A percentile compares a stretch with the other conserved stretches of the same genome.
Evolutionary conservation across 345 rosid genomes (phyloP).

Genomic region (Cardamine resedifolia): DNA sequence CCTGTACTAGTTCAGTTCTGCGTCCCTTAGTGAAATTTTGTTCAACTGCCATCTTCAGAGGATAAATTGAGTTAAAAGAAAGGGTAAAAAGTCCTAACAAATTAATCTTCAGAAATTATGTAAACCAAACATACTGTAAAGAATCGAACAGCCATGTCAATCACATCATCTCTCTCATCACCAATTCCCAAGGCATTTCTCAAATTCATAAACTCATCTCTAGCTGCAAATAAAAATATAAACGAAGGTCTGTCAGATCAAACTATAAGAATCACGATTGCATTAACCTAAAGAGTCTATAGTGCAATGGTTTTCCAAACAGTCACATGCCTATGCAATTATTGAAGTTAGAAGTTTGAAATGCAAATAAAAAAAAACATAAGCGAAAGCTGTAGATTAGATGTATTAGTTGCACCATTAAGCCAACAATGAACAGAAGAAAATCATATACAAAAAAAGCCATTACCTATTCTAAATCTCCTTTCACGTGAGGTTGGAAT

Average conservation of each 20-base stretch:
- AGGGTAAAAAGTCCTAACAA: not conserved
- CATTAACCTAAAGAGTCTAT: not conserved
- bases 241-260: slow-evolving; percentile 21
- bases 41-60: slow-evolving; percentile 69
- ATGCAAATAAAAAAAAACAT: slow-evolving; percentile 7
- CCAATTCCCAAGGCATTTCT: slow-evolving; percentile 63
- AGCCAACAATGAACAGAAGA: slow-evolving; percentile 7
- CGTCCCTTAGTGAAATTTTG: slow-evolving; percentile 81
- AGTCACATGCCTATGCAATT: not conserved
- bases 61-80: slow-evolving; percentile 17
- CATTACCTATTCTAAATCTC: slow-evolving; percentile 50
- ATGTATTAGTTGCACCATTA: not conserved
- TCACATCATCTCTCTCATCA: slow-evolving; percentile 56
- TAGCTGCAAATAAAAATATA: slow-evolving; percentile 46
- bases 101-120: not conserved
- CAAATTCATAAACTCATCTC: slow-evolving; percentile 53
- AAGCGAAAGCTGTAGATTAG: not conserved
- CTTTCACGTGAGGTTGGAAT: slow-evolving; percentile 53
- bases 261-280: not conserved
- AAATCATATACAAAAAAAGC: not conserved
- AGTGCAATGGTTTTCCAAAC: not conserved
- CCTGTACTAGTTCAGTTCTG: slow-evolving; percentile 75
- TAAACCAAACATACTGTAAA: slow-evolving; percentile 55
- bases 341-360: not conserved
- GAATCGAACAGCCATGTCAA: slow-evolving; percentile 53